Evolutionary conservation across 495 filamentous ascomycete genomes (phyloP), one percentile per base, ranked within the genome.

Genomic region (Neurospora cerealis): DNA sequence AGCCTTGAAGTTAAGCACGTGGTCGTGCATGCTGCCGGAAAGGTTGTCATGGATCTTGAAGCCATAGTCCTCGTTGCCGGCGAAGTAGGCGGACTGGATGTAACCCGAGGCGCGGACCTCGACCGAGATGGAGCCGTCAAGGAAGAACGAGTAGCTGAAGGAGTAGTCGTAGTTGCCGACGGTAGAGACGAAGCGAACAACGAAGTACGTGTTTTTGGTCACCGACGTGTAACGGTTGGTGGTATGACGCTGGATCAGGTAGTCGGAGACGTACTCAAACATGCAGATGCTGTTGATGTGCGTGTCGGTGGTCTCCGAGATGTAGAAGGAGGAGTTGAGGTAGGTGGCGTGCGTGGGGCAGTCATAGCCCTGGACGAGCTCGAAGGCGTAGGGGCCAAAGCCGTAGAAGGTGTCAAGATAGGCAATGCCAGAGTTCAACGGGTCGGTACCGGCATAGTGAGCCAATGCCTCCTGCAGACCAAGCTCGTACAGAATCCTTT

Each of bases 1-100:
- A 60, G 82, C 83, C 78, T 89, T 89, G 81, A 84, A 89, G 77
- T 87, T 88, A 34, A 90, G 78, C 7, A 89, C 86, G 73, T 90
- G 88, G 75, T 88, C 87, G 79, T 90, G 88, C 84, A 90, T 89
- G 70, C 80, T 82, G n/a, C 87, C 84, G 38, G 82, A 81, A 2
- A 88, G 78, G 42, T 80, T 79, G 69, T 89, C 85, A 72, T 88
- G 84, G 74, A 88, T 87, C 48, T 83, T 83, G 78, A 85, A 88
- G n/a, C 88, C 87, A 74, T 88, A 89, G 41, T 88, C 85, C n/a
- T 84, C 78, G 75, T 87, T 87, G 69, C 85, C 79, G 28, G 83
- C 82, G 71, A 80, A 87, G 79, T 83, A 88, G 6, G 87, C 85
- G 6, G 80, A 78, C 76, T 86, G 83, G 78, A 90, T 89, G 76